Base-by-base conservation (phyloP, 805 yeast genomes). In the Vanderwaltozyma yarrowii region DNA sequence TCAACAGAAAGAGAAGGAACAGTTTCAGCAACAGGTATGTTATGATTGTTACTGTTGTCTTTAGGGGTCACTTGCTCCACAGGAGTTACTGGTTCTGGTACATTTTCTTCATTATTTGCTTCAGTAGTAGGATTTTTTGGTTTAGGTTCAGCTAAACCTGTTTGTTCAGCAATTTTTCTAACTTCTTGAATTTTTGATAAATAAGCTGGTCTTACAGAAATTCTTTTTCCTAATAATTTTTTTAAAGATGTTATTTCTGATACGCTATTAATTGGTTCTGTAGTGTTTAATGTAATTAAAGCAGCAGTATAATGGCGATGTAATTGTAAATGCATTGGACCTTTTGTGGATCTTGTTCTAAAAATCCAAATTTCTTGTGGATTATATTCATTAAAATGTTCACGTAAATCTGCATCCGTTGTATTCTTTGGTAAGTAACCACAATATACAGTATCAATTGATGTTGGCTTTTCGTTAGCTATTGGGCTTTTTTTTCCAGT, bases 331-430 rank as follows among this genome's bases (percentile, higher is more conserved):
- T 38, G 50, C 16, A 38, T 44, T 45, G 35, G 32, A 33, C 24
- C 46, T 46, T 30, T 51, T 43, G 35, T 45, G 49, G 51, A 46
- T 33, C 60, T 61, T 29, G 64, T 64, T 47, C 65, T 69, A 49
- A 66, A 70, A 31, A 74, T 63, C 52, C 66, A 69, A 29, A 74
- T 65, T 31, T 67, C 72, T 26, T 61, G 60, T 10, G 79, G 76
- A 11, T 54, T 52, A 51, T 57, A 74, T 0, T 60, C 70, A 16
- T 59, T 52, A 41, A 73, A 72, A 47, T 58, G 67, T 13, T 58
- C 67, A 41, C 69, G 64, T 39, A 74, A 46, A 7, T 69, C 71
- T 10, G 59, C 58, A 45, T 71, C 76, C 2, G 66, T 64, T 3
- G 61, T 56, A 21, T 56, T 64, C 17, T 59, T 52, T 20, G 68